Evolutionary conservation across 176 grass and related monocot species (phyloP), one percentile per base, ranked within the genome.

Genomic region (Carex cristatella): DNA sequence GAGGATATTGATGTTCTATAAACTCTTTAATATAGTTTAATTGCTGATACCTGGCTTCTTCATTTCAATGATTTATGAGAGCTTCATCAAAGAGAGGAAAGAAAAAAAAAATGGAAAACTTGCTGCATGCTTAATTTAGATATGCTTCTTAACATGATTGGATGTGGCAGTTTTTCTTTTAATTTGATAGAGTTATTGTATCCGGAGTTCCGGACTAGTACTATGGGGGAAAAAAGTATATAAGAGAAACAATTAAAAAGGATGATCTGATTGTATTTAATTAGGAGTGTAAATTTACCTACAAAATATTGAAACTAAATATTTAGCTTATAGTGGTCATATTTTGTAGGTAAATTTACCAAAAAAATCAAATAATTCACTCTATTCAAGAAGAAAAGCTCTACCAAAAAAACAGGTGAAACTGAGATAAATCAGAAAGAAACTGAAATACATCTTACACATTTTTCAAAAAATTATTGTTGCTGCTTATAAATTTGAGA

Each of bases 351-450:
- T 23, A 23, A 23, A 23, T 23, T 23, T 23, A 23, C 23, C 23
- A 23, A 23, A 23, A 23, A 23, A 23, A 23, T 23, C 23, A 23
- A 86, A 87, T 90, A 92, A 74, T 99, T 99, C 67, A 95, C 97
- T 8, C 62, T 71, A 93, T 96, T 89, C 28, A 49, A 1, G 32
- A 87, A 79, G 48, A 51, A 51, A 84, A 15, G 80, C 10, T 10
- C 38, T 5, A 70, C 49, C 51, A 80, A 86, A 83, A 90, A 90
- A 71, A 69, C 10, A 65, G 81, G 69, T 63, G 23, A 1, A 84
- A 84, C 44, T 81, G 10, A 57, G 53, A 78, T 56, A 48, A 48
- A 33, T 78, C 32, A 33, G 13, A 33, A 57, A 56, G 2, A 11
- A 56, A 78, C 49, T 15, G 0, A 55, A 15, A 57, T 79, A 55